Percentiles rank a stretch among this genome's conserved stretches.
These are phyloP conservation scores for Dothideomycetes sp. DNA, from an alignment of 2,329 filamentous ascomycete species.

Conservation along the genomic window DNA sequence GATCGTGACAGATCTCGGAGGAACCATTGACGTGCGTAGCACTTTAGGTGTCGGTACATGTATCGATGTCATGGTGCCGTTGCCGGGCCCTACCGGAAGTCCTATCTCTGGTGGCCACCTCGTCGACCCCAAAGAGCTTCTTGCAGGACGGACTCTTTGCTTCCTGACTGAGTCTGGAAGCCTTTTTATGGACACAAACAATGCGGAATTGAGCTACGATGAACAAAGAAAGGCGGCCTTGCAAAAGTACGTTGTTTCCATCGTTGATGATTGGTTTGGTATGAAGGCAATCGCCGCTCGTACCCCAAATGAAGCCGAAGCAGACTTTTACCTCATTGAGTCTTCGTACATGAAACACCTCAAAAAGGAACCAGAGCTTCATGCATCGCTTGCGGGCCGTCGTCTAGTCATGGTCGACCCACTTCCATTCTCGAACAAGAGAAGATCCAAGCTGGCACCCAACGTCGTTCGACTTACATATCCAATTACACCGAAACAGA, in stretches of 20 bases:
- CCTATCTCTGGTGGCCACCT: too few relatives aligned
- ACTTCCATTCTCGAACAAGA: neutral
- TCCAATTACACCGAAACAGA: neutral
- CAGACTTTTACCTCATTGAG: neutral
- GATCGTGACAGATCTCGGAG: conserved; percentile 21
- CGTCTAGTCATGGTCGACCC: neutral
- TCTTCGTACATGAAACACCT: too few relatives aligned
- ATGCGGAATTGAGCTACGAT: too few relatives aligned
- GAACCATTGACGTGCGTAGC: conserved; percentile 15
- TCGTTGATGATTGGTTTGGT: neutral
- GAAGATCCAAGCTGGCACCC: neutral
- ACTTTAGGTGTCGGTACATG: neutral
- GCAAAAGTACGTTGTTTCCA: too few relatives aligned
- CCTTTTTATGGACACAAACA: too few relatives aligned
- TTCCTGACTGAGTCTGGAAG: neutral
- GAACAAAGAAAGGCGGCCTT: too few relatives aligned
- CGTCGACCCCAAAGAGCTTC: neutral
- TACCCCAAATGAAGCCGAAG: neutral
- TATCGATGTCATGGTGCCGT: neutral
- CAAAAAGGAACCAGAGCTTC: too few relatives aligned
- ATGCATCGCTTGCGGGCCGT: neutral
- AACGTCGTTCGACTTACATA: too few relatives aligned
- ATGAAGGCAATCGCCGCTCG: neutral
- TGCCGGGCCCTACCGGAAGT: neutral
- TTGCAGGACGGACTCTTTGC: neutral